Percentiles rank a stretch among this genome's conserved stretches.
Evolutionary conservation across 345 rosid genomes (phyloP).

Genomic region (Raphanus raphanistrum): DNA sequence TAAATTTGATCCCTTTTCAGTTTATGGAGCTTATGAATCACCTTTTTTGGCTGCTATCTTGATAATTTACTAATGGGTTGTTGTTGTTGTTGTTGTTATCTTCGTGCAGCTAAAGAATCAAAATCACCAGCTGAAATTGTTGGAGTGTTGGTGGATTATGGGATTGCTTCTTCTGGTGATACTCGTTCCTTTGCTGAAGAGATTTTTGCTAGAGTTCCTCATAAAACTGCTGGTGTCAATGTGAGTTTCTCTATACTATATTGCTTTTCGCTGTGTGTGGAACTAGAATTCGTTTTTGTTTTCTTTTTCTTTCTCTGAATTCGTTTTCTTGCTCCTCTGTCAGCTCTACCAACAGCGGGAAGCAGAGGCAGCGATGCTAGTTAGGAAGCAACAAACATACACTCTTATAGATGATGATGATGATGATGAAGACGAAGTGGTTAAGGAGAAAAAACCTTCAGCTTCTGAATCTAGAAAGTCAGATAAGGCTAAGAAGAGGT

Average conservation of each 20-base stretch:
- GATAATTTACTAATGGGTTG: neutral
- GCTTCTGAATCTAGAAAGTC: slow-evolving; percentile 49
- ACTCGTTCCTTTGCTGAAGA: slow-evolving; percentile 58
- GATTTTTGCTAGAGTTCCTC: slow-evolving; percentile 60
- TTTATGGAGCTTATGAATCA: slow-evolving; percentile 23
- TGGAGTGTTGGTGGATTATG: slow-evolving; percentile 52
- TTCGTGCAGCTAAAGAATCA: slow-evolving; percentile 68
- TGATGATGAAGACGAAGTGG: slow-evolving; percentile 43
- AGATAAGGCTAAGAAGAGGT: slow-evolving; percentile 61
- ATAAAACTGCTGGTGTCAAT: slow-evolving; percentile 45
- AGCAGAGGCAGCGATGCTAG: slow-evolving; percentile 82
- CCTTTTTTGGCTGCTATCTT: neutral
- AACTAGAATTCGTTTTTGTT: neutral
- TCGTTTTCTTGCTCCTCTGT: neutral
- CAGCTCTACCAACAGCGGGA: slow-evolving; percentile 85
- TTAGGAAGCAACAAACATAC: slow-evolving; percentile 68
- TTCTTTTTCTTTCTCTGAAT: neutral
- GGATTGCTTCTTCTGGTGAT: slow-evolving; percentile 54
- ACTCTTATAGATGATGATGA: slow-evolving; percentile 77
- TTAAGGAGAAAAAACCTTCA: slow-evolving; percentile 41
- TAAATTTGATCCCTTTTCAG: slow-evolving; percentile 29
- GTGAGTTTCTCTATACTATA: slow-evolving; percentile 47
- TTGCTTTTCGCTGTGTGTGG: slow-evolving; percentile 45
- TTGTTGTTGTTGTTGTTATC: neutral
- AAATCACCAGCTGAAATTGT: slow-evolving; percentile 58